A percentile compares a stretch with the other conserved stretches of the same genome.
Evolutionary conservation across 2,329 filamentous ascomycete genomes (phyloP).

Genomic region (Pestalotiopsis fici): DNA sequence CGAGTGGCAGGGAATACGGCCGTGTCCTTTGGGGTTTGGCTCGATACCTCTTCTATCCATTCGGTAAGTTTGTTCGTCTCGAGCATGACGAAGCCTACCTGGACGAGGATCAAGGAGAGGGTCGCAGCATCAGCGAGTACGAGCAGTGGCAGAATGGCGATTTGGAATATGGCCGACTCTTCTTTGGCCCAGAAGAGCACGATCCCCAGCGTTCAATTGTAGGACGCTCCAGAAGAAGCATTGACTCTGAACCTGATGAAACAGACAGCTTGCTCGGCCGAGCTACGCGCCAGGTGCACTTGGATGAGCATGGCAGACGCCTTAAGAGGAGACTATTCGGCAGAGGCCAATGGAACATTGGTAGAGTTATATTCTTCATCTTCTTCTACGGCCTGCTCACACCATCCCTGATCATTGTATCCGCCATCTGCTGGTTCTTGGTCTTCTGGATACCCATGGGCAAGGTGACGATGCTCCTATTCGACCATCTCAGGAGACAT

Average conservation of each 20-base stretch:
- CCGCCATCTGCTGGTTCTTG: conserved; percentile 88
- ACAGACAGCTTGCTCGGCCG: conserved; percentile 84
- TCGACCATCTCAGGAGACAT: conserved; percentile 89
- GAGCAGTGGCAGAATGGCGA: conserved; percentile 99
- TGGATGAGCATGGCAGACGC: conserved; percentile 35
- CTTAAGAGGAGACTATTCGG: conserved; percentile 89
- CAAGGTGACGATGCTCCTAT: conserved; percentile 85
- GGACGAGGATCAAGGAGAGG: conserved; percentile 93
- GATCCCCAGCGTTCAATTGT: conserved; percentile 72
- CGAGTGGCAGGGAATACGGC: conserved; percentile 84
- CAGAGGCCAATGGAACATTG: conserved; percentile 92
- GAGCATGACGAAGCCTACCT: conserved; percentile 93
- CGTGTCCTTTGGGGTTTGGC: conserved; percentile 81
- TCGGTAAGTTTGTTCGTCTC: conserved; percentile 92
- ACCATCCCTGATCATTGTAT: conserved; percentile 82
- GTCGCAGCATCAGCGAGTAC: conserved; percentile 96
- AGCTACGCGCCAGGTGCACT: conserved; percentile 51
- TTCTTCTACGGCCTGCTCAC: conserved; percentile 95
- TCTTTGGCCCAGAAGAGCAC: conserved; percentile 77
- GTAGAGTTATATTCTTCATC: conserved; percentile 91
- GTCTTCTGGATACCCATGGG: conserved; percentile 99
- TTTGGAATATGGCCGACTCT: conserved; percentile 90
- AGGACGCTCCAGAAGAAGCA: conserved; percentile 82
- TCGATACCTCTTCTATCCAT: conserved; percentile 90
- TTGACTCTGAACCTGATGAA: conserved; percentile 83